Evolutionary conservation across 2,329 filamentous ascomycete genomes (phyloP).

Genomic region (Paradendryphiella salina): DNA sequence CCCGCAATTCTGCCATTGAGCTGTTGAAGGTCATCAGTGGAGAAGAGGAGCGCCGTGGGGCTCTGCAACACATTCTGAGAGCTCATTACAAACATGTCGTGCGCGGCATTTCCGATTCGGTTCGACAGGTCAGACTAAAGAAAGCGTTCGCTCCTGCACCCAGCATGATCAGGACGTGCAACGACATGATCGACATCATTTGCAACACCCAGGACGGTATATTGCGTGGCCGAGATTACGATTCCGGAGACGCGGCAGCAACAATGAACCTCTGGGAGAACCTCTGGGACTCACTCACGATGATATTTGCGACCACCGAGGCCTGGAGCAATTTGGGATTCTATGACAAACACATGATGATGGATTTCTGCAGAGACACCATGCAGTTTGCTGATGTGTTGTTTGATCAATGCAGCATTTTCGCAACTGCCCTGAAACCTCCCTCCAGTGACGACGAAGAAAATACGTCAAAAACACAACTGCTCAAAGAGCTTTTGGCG

Average conservation of each 20-base stretch:
- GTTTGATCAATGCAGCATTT: constrained; percentile 81
- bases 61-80: constrained; percentile 63
- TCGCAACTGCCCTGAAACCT: constrained; percentile 69
- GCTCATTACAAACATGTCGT: constrained; percentile 61
- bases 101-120: constrained; percentile 59
- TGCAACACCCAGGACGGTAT: constrained; percentile 66
- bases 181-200: constrained; percentile 65
- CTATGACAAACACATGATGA: constrained; percentile 73
- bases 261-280: constrained; percentile 80
- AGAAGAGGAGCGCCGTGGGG: constrained; percentile 65
- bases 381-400: constrained; percentile 91
- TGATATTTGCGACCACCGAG: constrained; percentile 82
- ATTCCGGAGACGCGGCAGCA: constrained; percentile 64
- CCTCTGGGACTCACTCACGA: constrained; percentile 79
- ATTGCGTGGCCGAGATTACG: constrained; percentile 62
- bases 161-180: constrained; percentile 63
- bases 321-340: constrained; percentile 73
- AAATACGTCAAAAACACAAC: constrained; percentile 40
- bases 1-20: constrained; percentile 78
- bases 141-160: constrained; percentile 63
- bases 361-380: constrained; percentile 89
- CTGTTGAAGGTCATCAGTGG: constrained; percentile 81
- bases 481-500: constrained; percentile 62
- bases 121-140: constrained; percentile 59
- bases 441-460: constrained; percentile 41